Conservation (phyloP, 345 rosid species). For the Populus pruinosa region DNA sequence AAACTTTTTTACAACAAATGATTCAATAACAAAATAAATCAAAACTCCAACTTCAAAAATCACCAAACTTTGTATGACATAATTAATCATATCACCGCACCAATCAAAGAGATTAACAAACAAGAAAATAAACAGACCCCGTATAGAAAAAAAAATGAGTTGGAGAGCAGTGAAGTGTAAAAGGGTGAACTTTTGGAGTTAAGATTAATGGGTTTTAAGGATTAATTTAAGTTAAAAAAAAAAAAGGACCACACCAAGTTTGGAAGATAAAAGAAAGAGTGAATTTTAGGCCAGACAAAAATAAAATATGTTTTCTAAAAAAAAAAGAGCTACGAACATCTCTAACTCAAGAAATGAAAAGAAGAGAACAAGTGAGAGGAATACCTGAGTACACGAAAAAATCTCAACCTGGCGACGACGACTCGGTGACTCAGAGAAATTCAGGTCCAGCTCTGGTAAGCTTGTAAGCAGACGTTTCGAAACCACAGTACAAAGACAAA, state of each 20-base stretch:
- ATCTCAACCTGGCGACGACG: too few species aligned
- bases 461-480: background rate
- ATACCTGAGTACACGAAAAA: too few species aligned
- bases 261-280: too few species aligned
- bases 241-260: too few species aligned
- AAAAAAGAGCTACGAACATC: too few species aligned
- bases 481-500: background rate
- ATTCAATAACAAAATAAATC: background rate
- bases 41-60: background rate
- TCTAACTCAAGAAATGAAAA: background rate
- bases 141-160: background rate
- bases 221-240: background rate
- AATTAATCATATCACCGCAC: background rate
- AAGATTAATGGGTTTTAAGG: background rate
- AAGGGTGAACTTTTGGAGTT: background rate
- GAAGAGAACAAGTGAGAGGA: too few species aligned
- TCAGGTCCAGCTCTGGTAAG: too few species aligned
- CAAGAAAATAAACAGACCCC: background rate
- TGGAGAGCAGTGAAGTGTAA: background rate
- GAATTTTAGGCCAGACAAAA: too few species aligned
- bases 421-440: too few species aligned
- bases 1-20: background rate
- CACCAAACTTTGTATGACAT: background rate
- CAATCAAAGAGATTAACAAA: background rate
- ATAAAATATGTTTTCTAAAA: too few species aligned